These are phyloP conservation scores for Pleurotus cornucopiae DNA, from an alignment of 768 basidiomycete genomes.

Conservation along the genomic window DNA sequence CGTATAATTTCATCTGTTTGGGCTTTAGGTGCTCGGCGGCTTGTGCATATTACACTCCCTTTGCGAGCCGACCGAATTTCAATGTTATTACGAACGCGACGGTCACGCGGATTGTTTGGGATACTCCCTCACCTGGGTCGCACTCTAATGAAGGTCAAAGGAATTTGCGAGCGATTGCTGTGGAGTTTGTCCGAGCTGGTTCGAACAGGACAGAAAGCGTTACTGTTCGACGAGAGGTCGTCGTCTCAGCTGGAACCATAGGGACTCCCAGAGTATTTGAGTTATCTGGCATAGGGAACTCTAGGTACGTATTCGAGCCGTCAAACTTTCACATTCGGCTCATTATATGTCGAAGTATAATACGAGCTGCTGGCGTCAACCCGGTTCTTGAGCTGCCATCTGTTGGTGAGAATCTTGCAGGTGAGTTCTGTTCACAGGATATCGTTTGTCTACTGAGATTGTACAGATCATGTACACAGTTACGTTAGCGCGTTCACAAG, in stretches of 20 bases:
- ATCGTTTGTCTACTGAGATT: neutral
- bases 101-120: conserved; percentile 39
- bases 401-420: conserved; percentile 41
- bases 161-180: conserved; percentile 36
- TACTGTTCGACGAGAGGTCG: conserved; percentile 47
- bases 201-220: conserved; percentile 25
- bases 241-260: conserved; percentile 39
- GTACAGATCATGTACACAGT: conserved; percentile 27
- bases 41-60: conserved; percentile 10
- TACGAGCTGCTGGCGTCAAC: conserved; percentile 37
- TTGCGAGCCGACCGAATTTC: conserved; percentile 30
- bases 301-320: conserved; percentile 17
- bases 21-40: conserved; percentile 21
- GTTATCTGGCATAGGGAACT: conserved; percentile 28
- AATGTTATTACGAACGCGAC: conserved; percentile 46
- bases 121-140: conserved; percentile 14
- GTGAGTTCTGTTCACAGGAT: conserved; percentile 10
- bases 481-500: conserved; percentile 29
- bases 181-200: conserved; percentile 37
- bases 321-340: too few relatives aligned
- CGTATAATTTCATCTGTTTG: too few relatives aligned
- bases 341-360: conserved; percentile 21
- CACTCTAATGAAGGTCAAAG: conserved; percentile 14
- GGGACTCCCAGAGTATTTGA: conserved; percentile 34
- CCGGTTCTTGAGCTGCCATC: conserved; percentile 40